Evolutionary conservation across 1,284 basidiomycete species (phyloP), one percentile per base, ranked within the genome.

Genomic region (Austropuccinia psidii): DNA sequence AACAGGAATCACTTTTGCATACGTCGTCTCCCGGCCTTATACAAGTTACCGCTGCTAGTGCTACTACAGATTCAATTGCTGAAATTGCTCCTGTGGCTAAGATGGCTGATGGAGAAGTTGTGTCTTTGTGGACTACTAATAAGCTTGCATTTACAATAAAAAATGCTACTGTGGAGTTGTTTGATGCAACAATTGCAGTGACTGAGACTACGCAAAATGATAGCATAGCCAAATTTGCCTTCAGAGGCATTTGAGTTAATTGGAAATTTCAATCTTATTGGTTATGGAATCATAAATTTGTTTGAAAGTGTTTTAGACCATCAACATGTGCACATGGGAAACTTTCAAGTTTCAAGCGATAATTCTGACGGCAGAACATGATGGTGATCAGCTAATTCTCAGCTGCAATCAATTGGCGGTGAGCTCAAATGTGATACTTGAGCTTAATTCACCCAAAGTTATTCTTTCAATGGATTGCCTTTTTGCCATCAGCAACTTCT

Each of bases 401-500:
- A 86, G 94, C 73, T 98, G 91, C 80, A 90, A 91, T 3, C 86
- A 86, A 77, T 85, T 91, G 7, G 80, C 82, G 29, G 81, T 82
- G 27, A 84, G 88, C 39, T 84, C 90, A 6, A 83, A 93, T 47
- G 90, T 88, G 3, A 86, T 98, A 75, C 83, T 96, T 45, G 93
- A 93, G 0, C 84, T 99, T 43, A 96, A 98, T 80, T 93, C 90
- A 37, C 96, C 96, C 5, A 88, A 91, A 78, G 85, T 98, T 77
- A 91, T 98, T 75, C 92, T 99, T 78, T 89, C 96, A 4, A 84
- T 97, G 27, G 93, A 98, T 77, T 95, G 93, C 0, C 85, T 98
- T 41, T 91, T 97, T 78, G 89, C 90, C 0, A 83, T 99, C 39
- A 82, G 93, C 37, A 87, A 89, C 75, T 98, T 97, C 81, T 91